phyloP scores from a whole-genome alignment of 352 stramenopile genomes.

The Nannochloropsis limnetica region DNA sequence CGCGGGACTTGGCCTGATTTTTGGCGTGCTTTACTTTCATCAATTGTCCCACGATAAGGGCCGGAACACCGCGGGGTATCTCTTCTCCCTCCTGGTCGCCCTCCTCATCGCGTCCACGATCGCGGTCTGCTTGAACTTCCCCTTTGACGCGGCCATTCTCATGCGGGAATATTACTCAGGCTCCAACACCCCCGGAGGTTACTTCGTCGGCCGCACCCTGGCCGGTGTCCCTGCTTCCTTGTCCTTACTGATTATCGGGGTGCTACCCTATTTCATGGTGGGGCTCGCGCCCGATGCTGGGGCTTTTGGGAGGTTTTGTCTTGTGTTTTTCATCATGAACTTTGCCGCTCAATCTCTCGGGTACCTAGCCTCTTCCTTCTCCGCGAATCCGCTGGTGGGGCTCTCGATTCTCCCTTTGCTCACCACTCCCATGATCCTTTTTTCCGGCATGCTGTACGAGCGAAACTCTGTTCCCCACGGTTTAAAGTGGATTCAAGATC shows the following conservation, averaged over 20 bases:
- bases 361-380: background rate
- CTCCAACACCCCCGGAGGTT: background rate
- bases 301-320: background rate
- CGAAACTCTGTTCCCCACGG: background rate
- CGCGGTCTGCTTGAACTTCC: background rate
- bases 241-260: background rate
- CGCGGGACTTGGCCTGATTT: background rate
- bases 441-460: slow-evolving; percentile 32
- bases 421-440: slow-evolving; percentile 13
- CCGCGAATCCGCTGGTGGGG: background rate
- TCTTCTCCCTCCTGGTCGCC: slow-evolving; percentile 17
- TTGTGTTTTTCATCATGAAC: background rate
- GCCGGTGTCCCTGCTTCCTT: background rate
- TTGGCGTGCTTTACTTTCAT: background rate
- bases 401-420: background rate
- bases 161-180: slow-evolving; percentile 3
- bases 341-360: background rate
- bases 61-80: background rate
- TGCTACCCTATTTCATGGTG: background rate
- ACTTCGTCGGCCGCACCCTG: slow-evolving; percentile 19
- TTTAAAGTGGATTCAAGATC: background rate
- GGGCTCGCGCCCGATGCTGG: background rate
- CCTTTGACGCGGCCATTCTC: background rate
- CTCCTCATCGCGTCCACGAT: background rate
- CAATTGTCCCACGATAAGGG: background rate